phyloP scores from a whole-genome alignment of 1,284 basidiomycete genomes.

The Ustilago cynodontis region DNA sequence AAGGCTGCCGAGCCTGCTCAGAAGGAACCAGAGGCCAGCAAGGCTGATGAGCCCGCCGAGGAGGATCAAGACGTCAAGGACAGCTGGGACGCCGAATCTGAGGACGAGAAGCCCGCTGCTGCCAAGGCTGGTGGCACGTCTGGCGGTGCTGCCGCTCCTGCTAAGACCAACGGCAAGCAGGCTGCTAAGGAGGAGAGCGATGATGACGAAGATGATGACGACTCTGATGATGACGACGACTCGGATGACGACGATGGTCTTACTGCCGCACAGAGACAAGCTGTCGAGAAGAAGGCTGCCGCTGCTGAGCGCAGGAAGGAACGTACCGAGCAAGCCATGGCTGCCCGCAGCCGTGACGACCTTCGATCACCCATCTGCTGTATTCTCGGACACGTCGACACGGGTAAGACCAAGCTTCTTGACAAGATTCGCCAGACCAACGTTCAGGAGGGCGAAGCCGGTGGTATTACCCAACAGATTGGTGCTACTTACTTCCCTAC shows the following conservation, averaged over 20 bases:
- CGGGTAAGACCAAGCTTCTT: slow-evolving; percentile 97
- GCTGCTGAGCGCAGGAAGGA: slow-evolving; percentile 84
- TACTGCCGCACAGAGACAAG: slow-evolving; percentile 73
- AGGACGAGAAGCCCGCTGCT: slow-evolving; percentile 66
- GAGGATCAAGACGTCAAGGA: slow-evolving; percentile 56
- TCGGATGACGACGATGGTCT: slow-evolving; percentile 67
- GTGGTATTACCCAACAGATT: slow-evolving; percentile 99
- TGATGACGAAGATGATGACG: slow-evolving; percentile 27
- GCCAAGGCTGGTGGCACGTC: slow-evolving; percentile 31
- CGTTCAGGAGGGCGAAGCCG: slow-evolving; percentile 99
- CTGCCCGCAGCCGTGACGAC: slow-evolving; percentile 88
- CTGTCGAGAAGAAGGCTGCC: slow-evolving; percentile 83
- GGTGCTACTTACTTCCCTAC: slow-evolving; percentile 99
- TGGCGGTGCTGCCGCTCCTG: slow-evolving; percentile 16
- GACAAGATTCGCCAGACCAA: slow-evolving; percentile 99
- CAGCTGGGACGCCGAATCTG: slow-evolving; percentile 47
- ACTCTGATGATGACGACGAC: slow-evolving; percentile 29
- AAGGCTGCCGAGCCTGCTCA: slow-evolving; percentile 56
- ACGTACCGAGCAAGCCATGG: slow-evolving; percentile 86
- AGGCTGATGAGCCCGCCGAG: slow-evolving; percentile 65
- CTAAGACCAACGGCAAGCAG: slow-evolving; percentile 15
- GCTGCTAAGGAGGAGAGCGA: slow-evolving; percentile 19
- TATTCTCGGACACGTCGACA: slow-evolving; percentile 99
- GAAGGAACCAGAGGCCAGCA: slow-evolving; percentile 57
- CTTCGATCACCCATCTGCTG: slow-evolving; percentile 97